Conservation (phyloP, 805 yeast species). For the Diddensiella santjacobensis region DNA sequence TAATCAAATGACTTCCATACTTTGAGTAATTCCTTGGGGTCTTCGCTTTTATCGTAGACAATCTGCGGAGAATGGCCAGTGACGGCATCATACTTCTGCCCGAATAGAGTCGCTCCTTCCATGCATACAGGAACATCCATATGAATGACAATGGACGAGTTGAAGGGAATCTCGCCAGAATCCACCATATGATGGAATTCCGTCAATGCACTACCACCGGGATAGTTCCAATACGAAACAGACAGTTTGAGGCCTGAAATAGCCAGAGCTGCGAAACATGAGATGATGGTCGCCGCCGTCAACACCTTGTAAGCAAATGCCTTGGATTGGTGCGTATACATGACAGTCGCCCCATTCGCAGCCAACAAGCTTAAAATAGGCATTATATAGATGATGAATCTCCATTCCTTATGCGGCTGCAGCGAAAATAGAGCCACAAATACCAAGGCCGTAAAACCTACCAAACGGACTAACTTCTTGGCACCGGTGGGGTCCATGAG, state of each 20-base stretch:
- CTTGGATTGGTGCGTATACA: constrained; percentile 18
- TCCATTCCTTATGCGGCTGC: constrained; percentile 93
- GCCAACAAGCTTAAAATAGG: constrained; percentile 67
- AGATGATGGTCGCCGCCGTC: constrained; percentile 31
- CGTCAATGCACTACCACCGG: constrained; percentile 77
- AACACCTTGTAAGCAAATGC: constrained; percentile 21
- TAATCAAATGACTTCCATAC: constrained; percentile 51
- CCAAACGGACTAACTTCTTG: constrained; percentile 38
- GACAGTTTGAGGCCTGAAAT: constrained; percentile 52
- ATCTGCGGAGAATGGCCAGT: constrained; percentile 24
- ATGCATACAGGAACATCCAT: constrained; percentile 78
- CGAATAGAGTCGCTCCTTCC: constrained; percentile 81
- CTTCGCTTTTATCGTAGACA: constrained; percentile 75
- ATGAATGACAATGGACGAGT: constrained; percentile 48
- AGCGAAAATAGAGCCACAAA: constrained; percentile 65
- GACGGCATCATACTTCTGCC: constrained; percentile 45
- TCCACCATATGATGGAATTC: constrained; percentile 44
- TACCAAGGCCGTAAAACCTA: constrained; percentile 48
- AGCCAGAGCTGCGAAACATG: constrained; percentile 34
- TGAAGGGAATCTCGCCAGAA: constrained; percentile 6
- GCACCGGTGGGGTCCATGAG: constrained; percentile 34
- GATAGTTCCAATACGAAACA: constrained; percentile 73
- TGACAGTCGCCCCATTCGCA: constrained; percentile 52
- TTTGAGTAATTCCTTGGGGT: constrained; percentile 33
- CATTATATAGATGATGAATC: constrained; percentile 73